Base-by-base conservation (phyloP, 495 filamentous ascomycete species). In the Aspergillus indologenus region DNA sequence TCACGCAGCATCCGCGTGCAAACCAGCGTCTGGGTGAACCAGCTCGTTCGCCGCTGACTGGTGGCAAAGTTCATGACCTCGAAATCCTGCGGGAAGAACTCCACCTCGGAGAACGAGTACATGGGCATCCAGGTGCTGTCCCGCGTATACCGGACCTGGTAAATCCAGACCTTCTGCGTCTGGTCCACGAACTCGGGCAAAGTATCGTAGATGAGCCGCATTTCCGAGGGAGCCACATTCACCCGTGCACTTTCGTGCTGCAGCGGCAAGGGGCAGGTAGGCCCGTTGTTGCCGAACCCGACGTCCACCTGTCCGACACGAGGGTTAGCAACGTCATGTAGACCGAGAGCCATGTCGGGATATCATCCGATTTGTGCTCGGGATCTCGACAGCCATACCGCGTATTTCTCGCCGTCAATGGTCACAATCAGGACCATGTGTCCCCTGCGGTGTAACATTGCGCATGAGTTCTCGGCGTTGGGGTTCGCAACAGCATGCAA, bases 371-470 rank as follows among this genome's bases (percentile, higher is more conserved):
- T 24, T 21, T 20, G 19, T 7, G 5, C n/a, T 17, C 1, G 26
- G 20, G 26, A 9, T 29, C 26, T 18, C 9, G 4, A 21, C 47
- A 42, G 29, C 12, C 20, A 55, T 43, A 74, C 73, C 61, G 85
- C 76, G 60, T 83, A 89, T 60, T 77, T 80, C 34, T 65, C 44
- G n/a, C 62, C 68, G 3, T 73, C 66, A 54, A 91, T 77, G 8
- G 73, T 79, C 53, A 89, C 84, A 47, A 93, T 78, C 68, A 86
- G 84, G 34, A 88, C 73, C 79, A 89, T 87, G 69, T 92, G 89
- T 20, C 61, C 59, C 42, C 71, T 76, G 21, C 45, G 11, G 26
- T 12, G n/a, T 46, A 48, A 17, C 17, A 40, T 7, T 2, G 7
- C 12, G 34, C 34, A 40, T 40, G 34, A 40, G 34, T 40, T 40